Conservation (phyloP, 2,329 filamentous ascomycete genomes). For the Orbilia javanica region DNA sequence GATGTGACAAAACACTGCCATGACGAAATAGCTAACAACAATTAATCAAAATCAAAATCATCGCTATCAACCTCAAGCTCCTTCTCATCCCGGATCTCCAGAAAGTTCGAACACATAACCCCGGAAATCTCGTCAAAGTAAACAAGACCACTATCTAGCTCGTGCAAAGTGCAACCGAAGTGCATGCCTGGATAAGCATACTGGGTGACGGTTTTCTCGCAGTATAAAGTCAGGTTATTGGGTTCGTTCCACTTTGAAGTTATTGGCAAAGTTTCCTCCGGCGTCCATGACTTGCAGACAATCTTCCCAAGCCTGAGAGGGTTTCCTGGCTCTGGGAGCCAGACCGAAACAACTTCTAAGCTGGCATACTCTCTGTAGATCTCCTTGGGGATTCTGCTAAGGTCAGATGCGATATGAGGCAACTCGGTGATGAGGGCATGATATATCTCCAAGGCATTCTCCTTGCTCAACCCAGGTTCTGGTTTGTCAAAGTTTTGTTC, state of each 20-base stretch:
- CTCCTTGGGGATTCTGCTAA: conserved; percentile 59
- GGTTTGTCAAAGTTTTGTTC: conserved; percentile 61
- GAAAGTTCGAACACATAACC: conserved; percentile 43
- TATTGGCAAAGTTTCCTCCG: conserved; percentile 32
- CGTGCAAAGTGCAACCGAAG: conserved; percentile 60
- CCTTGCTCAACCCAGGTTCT: conserved; percentile 42
- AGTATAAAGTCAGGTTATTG: conserved; percentile 65
- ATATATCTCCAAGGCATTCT: conserved; percentile 59
- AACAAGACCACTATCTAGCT: conserved; percentile 25
- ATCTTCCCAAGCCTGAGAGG: conserved; percentile 44
- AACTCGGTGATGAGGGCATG: conserved; percentile 61
- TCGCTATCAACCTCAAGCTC: conserved; percentile 59
- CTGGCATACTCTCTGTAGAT: conserved; percentile 61
- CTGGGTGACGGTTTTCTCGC: conserved; percentile 67
- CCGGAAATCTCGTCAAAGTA: conserved; percentile 51
- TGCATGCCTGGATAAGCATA: conserved; percentile 62
- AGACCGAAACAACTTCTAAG: conserved; percentile 64
- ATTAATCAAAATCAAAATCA: conserved; percentile 48
- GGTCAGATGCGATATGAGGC: conserved; percentile 56
- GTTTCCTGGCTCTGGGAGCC: conserved; percentile 47
- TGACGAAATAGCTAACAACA: neutral
- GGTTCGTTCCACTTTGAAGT: conserved; percentile 40
- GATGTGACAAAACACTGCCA: neutral
- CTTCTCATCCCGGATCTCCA: conserved; percentile 59
- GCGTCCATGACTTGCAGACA: conserved; percentile 42